phyloP scores from a whole-genome alignment of 2,329 filamentous ascomycete species.

The Paecilomyces fulvus region DNA sequence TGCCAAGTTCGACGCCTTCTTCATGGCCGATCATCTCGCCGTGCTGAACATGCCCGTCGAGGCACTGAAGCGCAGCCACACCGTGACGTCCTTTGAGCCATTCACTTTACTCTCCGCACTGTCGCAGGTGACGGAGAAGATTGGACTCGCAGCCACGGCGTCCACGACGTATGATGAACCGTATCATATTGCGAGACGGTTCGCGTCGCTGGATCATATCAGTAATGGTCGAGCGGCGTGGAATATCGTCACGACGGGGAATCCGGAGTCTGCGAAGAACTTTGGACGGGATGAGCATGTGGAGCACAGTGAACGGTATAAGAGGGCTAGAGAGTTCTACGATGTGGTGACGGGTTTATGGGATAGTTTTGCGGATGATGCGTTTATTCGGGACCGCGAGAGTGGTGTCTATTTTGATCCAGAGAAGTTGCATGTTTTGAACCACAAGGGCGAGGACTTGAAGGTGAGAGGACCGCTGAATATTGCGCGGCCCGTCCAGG shows the following conservation, averaged over 20 bases:
- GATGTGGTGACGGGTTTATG: slow-evolving; percentile 46
- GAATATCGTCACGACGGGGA: slow-evolving; percentile 48
- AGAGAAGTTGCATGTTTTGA: slow-evolving; percentile 43
- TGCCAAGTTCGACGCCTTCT: slow-evolving; percentile 50
- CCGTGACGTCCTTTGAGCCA: slow-evolving; percentile 50
- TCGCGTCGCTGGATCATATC: slow-evolving; percentile 45
- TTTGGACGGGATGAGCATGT: slow-evolving; percentile 45
- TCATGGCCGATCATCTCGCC: slow-evolving; percentile 49
- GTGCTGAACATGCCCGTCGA: slow-evolving; percentile 51
- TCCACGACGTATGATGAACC: slow-evolving; percentile 47
- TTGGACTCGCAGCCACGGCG: slow-evolving; percentile 45
- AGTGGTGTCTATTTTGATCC: slow-evolving; percentile 45
- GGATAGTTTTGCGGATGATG: slow-evolving; percentile 50
- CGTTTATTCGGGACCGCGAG: slow-evolving; percentile 42
- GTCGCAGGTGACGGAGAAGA: slow-evolving; percentile 41
- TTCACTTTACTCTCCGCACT: slow-evolving; percentile 46
- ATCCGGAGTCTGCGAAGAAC: slow-evolving; percentile 46
- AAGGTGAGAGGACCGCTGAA: slow-evolving; percentile 43
- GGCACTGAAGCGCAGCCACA: slow-evolving; percentile 50
- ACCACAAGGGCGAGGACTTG: slow-evolving; percentile 43
- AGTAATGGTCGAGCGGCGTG: slow-evolving; percentile 44
- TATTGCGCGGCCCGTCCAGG: slow-evolving; percentile 46
- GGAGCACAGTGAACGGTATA: slow-evolving; percentile 43
- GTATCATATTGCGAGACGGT: slow-evolving; percentile 46
- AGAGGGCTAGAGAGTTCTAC: slow-evolving; percentile 45